A percentile compares a stretch with the other conserved stretches of the same genome.
Evolutionary conservation across 805 yeast genomes (phyloP).

Genomic region (Phaffomyces antillensis): DNA sequence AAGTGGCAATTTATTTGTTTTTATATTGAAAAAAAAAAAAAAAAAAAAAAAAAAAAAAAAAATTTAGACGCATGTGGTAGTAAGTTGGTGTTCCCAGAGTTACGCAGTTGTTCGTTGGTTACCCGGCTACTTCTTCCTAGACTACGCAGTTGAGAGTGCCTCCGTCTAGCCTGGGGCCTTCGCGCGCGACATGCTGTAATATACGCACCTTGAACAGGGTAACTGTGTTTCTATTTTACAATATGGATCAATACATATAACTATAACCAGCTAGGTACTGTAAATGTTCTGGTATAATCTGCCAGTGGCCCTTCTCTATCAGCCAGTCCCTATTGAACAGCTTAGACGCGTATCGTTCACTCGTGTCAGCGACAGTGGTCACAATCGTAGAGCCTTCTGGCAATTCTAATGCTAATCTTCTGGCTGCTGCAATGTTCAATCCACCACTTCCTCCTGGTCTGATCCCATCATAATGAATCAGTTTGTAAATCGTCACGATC

Average conservation of each 20-base stretch:
- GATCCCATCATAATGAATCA: constrained; percentile 14
- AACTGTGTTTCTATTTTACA: neutral
- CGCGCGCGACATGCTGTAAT: neutral
- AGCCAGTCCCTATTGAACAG: constrained; percentile 17
- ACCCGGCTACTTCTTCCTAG: neutral
- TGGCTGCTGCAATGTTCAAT: constrained; percentile 18
- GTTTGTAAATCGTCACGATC: constrained; percentile 11
- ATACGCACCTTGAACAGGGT: neutral
- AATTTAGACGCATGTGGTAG: neutral
- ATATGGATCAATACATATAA: too few relatives aligned
- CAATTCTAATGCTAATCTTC: constrained; percentile 13
- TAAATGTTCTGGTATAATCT: constrained; percentile 13
- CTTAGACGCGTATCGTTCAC: constrained; percentile 19
- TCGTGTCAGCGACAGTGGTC: constrained; percentile 19
- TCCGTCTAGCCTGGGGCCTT: too few relatives aligned
- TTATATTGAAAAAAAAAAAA: neutral
- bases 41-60: too few relatives aligned
- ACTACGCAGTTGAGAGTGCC: too few relatives aligned
- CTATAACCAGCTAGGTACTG: constrained; percentile 9
- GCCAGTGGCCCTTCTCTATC: constrained; percentile 17
- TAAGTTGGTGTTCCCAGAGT: neutral
- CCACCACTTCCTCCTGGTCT: constrained; percentile 21
- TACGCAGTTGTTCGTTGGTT: neutral
- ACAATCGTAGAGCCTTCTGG: constrained; percentile 22
- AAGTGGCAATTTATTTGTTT: constrained; percentile 4